Base-by-base conservation (phyloP, 345 rosid species). In the Capsella bursapastoris region DNA sequence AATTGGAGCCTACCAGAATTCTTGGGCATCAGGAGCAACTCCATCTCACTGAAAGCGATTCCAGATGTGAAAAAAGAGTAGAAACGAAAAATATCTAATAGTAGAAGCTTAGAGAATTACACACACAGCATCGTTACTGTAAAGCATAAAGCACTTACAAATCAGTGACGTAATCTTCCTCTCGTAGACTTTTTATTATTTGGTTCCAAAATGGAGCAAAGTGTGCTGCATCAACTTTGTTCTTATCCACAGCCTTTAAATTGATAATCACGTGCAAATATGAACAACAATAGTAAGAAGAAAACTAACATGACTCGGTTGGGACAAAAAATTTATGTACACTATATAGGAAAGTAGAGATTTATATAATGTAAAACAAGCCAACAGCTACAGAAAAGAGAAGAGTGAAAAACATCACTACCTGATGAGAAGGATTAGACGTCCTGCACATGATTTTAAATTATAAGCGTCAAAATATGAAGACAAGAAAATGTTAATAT, bases 171-270 rank as follows among this genome's bases (percentile, higher is more conserved):
- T 91, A 92, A 83, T 95, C 99, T 79, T 95, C 99, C 76, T 92
- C 99, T 66, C 99, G 88, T 11, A 95, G 85, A 79, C 82, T 86
- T 82, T 81, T 87, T 14, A 95, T 69, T 72, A 95, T 92, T 82
- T 95, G 96, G 81, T 95, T 95, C 99, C 97, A 95, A 81, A 87
- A 92, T 51, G 97, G 97, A 74, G 97, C 83, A 78, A 95, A 95
- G 68, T 76, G 89, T 65, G 91, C 84, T 77, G 99, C 99, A 83
- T 89, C 89, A 58, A 84, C 70, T 82, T 90, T 92, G 73, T 73
- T 82, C 79, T 81, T 77, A 80, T 83, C 86, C 80, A 83, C 74
- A 80, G 57, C 83, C 95, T 91, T 71, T 81, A 61, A 15, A 66
- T 57, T 65, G 57, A 83, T 38, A 80, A 67, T 68, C 29, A 34